Conservation (phyloP, 2,329 filamentous ascomycete species). For the Dryadomyces quercivorus region DNA sequence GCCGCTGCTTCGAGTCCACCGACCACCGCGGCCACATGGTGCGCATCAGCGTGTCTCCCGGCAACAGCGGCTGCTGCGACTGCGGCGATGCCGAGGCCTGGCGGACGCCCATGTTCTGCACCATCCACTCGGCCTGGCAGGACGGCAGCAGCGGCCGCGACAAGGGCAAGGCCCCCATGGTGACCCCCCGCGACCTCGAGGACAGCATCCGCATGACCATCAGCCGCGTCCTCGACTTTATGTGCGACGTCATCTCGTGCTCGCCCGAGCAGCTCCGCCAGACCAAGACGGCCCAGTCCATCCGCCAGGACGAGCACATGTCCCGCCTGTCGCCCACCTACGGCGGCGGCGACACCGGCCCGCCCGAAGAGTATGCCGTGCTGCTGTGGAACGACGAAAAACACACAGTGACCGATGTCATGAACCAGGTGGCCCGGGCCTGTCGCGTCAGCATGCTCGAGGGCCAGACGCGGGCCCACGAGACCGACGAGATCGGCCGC, state of each 20-base stretch:
- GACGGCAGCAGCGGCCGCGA: constrained; percentile 31
- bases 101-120: constrained; percentile 77
- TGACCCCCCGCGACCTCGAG: constrained; percentile 62
- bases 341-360: constrained; percentile 55
- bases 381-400: constrained; percentile 98
- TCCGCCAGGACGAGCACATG: constrained; percentile 66
- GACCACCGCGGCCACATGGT: constrained; percentile 92
- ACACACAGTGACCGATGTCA: constrained; percentile 85
- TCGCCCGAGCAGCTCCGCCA: constrained; percentile 89
- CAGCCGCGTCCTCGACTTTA: constrained; percentile 75
- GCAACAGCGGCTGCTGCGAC: constrained; percentile 54
- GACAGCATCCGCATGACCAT: constrained; percentile 77
- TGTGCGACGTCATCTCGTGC: constrained; percentile 96
- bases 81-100: constrained; percentile 95
- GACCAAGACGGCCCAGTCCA: constrained; percentile 69
- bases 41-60: constrained; percentile 44
- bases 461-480: constrained; percentile 64
- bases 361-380: constrained; percentile 66
- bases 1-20: constrained; percentile 86
- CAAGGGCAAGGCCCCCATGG: constrained; percentile 45
- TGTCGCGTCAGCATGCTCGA: constrained; percentile 62
- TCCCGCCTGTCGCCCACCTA: constrained; percentile 68
- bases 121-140: constrained; percentile 67
- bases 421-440: constrained; percentile 79
- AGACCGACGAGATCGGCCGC: constrained; percentile 80